Conservation (phyloP, 2,329 filamentous ascomycete species). For the Stachybotrys chartarum region DNA sequence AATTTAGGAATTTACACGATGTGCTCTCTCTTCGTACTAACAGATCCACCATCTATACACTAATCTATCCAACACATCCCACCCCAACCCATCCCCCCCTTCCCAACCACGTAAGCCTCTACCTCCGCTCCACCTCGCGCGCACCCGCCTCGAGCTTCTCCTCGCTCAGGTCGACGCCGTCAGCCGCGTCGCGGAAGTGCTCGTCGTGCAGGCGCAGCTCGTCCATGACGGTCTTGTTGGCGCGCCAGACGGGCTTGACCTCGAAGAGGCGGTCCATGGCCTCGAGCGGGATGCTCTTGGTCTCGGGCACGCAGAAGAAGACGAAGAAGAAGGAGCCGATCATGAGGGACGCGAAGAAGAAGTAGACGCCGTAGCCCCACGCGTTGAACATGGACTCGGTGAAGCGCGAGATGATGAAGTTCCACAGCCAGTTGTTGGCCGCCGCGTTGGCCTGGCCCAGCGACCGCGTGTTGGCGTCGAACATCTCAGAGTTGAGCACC, state of each 20-base stretch:
- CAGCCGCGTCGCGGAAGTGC: conserved; percentile 22
- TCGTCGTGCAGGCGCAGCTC: conserved; percentile 29
- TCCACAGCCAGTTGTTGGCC: conserved; percentile 66
- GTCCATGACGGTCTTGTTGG: conserved; percentile 35
- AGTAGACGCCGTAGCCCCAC: conserved; percentile 58
- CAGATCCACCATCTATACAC: neutral
- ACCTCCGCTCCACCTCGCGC: conserved; percentile 10
- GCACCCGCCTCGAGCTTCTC: conserved; percentile 14
- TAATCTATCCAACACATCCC: neutral
- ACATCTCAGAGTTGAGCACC: conserved; percentile 72
- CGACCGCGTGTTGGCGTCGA: conserved; percentile 54
- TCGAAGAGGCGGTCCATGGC: conserved; percentile 57
- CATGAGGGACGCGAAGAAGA: conserved; percentile 62
- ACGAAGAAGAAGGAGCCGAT: conserved; percentile 50
- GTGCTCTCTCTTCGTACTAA: too few relatives aligned
- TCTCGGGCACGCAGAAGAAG: conserved; percentile 58
- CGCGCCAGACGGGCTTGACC: conserved; percentile 34
- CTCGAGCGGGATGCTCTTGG: conserved; percentile 58
- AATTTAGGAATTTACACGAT: too few relatives aligned
- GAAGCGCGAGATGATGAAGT: conserved; percentile 62
- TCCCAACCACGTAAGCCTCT: neutral
- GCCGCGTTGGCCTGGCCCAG: conserved; percentile 67
- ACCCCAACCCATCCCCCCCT: neutral
- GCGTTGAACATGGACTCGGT: conserved; percentile 57
- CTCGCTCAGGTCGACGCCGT: conserved; percentile 16